Evolutionary conservation across 2,329 filamentous ascomycete genomes (phyloP).

Genomic region (Aspergillus sp.): DNA sequence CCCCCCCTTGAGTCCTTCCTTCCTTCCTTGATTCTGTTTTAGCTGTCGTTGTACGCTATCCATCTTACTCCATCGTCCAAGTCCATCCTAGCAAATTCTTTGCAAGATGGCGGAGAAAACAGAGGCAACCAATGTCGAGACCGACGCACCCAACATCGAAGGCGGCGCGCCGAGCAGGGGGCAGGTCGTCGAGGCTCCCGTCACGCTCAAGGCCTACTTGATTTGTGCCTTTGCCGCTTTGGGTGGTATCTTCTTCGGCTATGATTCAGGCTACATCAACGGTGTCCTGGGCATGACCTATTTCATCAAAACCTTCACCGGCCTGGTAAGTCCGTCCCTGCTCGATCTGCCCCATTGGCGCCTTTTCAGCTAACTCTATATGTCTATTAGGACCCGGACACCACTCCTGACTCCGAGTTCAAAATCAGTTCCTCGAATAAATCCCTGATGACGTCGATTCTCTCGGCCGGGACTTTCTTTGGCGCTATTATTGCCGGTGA

Average conservation of each 20-base stretch:
- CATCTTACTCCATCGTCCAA: too few relatives aligned
- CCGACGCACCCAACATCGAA: constrained; percentile 1
- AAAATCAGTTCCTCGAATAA: constrained; percentile 40
- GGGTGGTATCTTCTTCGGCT: constrained; percentile 53
- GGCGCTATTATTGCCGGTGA: constrained; percentile 70
- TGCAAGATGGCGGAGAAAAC: too few relatives aligned
- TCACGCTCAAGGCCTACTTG: constrained; percentile 49
- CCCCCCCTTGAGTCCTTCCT: too few relatives aligned
- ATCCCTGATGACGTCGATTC: constrained; percentile 63
- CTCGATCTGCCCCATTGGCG: too few relatives aligned
- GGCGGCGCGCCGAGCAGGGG: too few relatives aligned
- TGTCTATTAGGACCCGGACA: constrained; percentile 13
- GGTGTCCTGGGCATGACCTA: constrained; percentile 43
- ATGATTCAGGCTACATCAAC: constrained; percentile 49
- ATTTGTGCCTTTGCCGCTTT: constrained; percentile 54
- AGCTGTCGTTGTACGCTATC: too few relatives aligned
- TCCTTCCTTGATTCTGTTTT: too few relatives aligned
- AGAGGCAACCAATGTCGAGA: too few relatives aligned
- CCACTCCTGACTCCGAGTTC: constrained; percentile 27
- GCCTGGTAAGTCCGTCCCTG: constrained; percentile 25
- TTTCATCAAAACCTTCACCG: constrained; percentile 36
- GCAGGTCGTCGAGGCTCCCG: neutral
- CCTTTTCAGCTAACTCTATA: too few relatives aligned
- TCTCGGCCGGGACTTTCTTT: constrained; percentile 70
- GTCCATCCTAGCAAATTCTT: too few relatives aligned